Conservation (phyloP, 306 rosid genomes). For the Carpinus viminea region DNA sequence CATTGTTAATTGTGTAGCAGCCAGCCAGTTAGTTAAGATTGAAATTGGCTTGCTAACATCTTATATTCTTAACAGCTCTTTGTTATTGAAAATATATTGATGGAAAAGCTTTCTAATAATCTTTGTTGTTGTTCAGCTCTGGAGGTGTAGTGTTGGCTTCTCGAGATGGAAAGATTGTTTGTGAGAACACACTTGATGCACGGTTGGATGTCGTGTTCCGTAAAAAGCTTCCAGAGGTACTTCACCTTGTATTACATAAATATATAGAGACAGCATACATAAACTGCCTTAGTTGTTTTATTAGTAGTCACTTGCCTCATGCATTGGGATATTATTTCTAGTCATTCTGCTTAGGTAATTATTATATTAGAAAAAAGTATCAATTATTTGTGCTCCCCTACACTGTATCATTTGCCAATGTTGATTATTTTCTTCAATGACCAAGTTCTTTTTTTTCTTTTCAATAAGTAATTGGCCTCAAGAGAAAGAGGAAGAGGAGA, state of each 20-base stretch:
- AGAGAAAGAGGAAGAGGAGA: too few species aligned
- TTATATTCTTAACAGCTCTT: slow-evolving; percentile 15
- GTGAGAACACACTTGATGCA: slow-evolving; percentile 94
- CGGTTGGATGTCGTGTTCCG: slow-evolving; percentile 91
- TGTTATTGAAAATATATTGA: slow-evolving; percentile 20
- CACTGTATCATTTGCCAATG: neutral
- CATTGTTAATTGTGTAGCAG: neutral
- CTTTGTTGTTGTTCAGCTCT: slow-evolving; percentile 61
- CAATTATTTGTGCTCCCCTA: neutral
- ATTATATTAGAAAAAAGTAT: neutral
- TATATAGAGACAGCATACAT: neutral
- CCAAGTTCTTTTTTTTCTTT: neutral
- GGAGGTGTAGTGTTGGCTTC: slow-evolving; percentile 99
- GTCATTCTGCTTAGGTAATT: neutral
- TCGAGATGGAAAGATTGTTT: slow-evolving; percentile 93
- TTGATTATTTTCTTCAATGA: neutral
- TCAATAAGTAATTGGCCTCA: too few species aligned
- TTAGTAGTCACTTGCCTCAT: neutral
- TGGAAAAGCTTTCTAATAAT: slow-evolving; percentile 25
- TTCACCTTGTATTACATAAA: neutral
- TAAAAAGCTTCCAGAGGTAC: slow-evolving; percentile 96
- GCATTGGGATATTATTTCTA: neutral
- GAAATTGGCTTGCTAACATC: slow-evolving; percentile 21
- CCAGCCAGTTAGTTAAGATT: neutral
- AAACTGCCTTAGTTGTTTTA: neutral